These are phyloP conservation scores for Cladophialophora bantiana DNA, from an alignment of 2,329 filamentous ascomycete genomes.

Conservation along the genomic window DNA sequence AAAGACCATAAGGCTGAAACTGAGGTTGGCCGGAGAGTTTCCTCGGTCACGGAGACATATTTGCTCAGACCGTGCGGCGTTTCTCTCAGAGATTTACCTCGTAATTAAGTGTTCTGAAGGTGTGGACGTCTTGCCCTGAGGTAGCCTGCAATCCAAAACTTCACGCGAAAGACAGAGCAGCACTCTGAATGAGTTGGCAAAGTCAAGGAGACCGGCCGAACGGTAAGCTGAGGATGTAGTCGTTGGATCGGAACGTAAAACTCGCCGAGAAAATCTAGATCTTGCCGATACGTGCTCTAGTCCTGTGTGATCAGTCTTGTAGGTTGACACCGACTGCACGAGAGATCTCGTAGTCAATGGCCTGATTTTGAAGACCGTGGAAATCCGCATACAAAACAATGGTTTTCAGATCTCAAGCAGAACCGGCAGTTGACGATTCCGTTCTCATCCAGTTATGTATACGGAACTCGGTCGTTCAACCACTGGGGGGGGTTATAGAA, in stretches of 20 bases:
- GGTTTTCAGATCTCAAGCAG: background rate
- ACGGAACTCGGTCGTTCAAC: background rate
- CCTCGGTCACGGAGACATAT: conserved; percentile 6
- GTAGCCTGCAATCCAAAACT: background rate
- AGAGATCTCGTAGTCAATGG: background rate
- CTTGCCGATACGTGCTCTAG: background rate
- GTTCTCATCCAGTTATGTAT: background rate
- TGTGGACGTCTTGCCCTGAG: background rate
- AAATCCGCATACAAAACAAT: background rate
- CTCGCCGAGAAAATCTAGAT: conserved; percentile 1
- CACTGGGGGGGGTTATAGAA: background rate
- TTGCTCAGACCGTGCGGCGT: background rate
- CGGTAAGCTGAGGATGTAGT: background rate
- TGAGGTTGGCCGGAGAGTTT: conserved; percentile 13
- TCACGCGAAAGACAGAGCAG: background rate
- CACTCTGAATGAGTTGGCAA: background rate
- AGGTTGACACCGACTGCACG: background rate
- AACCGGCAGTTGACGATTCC: background rate
- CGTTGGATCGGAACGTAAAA: background rate
- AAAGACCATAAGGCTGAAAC: background rate
- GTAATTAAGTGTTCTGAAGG: background rate
- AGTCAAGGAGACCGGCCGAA: background rate
- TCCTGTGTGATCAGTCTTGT: background rate
- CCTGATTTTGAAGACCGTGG: background rate
- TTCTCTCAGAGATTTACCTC: background rate